phyloP scores from a whole-genome alignment of 2,329 filamentous ascomycete species.

The Pseudogymnoascus destructans region DNA sequence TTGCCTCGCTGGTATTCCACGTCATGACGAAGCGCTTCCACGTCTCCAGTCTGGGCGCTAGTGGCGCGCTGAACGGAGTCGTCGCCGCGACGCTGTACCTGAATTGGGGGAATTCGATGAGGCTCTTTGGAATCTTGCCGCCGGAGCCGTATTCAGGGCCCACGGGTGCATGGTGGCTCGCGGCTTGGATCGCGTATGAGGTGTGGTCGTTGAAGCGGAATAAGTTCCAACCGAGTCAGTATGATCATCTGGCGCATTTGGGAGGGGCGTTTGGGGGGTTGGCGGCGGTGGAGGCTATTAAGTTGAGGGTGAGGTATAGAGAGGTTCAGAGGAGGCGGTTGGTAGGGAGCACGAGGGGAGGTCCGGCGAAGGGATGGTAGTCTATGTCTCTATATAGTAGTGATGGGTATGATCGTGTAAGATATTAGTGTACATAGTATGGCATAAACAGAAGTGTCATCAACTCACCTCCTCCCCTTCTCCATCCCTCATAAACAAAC shows the following conservation, averaged over 20 bases:
- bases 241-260: conserved; percentile 29
- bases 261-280: conserved; percentile 26
- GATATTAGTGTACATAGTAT: neutral
- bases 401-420: neutral
- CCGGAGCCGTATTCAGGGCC: conserved; percentile 39
- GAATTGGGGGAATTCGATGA: conserved; percentile 43
- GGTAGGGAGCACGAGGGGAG: conserved; percentile 16
- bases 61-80: conserved; percentile 49
- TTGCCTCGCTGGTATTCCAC: conserved; percentile 38
- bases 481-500: too few species aligned
- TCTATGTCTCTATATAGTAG: neutral
- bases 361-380: conserved; percentile 15
- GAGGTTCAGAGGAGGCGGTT: conserved; percentile 18
- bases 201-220: conserved; percentile 30
- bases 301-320: conserved; percentile 17
- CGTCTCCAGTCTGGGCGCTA: conserved; percentile 49
- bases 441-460: neutral
- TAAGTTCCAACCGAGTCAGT: conserved; percentile 13
- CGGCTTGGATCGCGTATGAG: conserved; percentile 38
- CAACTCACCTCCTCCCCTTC: too few species aligned
- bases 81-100: conserved; percentile 48
- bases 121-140: conserved; percentile 40
- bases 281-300: conserved; percentile 19
- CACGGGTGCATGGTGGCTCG: conserved; percentile 41
- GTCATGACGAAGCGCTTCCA: conserved; percentile 30